phyloP scores from a whole-genome alignment of 441 rosid species.

The Populus hybrid region DNA sequence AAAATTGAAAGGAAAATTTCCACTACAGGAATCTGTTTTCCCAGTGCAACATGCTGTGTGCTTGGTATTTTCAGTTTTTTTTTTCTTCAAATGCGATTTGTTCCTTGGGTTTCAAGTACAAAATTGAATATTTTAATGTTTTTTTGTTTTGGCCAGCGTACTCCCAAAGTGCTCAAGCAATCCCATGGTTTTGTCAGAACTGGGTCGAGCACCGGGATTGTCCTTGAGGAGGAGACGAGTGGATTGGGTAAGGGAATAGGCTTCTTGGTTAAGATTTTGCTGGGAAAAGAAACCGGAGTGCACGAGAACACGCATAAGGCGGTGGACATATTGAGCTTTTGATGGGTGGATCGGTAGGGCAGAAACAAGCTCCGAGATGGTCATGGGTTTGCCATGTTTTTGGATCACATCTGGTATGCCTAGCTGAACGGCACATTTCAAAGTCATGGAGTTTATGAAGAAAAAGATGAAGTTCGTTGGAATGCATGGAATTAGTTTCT shows the following conservation, averaged over 20 bases:
- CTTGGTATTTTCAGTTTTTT: no score
- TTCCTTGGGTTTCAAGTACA: no score
- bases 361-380: no score
- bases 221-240: constrained; percentile 20
- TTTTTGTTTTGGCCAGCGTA: neutral
- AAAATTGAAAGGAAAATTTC: no score
- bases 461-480: no score
- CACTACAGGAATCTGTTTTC: neutral
- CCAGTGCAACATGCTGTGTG: no score
- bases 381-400: neutral
- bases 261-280: constrained; percentile 5
- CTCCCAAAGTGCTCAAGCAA: constrained; percentile 14
- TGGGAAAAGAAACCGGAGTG: constrained; percentile 23
- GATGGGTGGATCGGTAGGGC: no score
- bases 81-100: no score
- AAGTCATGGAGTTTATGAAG: constrained; percentile 15
- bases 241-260: constrained; percentile 17
- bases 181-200: constrained; percentile 4
- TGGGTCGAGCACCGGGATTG: constrained; percentile 15
- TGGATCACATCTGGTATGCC: constrained; percentile 17
- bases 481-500: no score
- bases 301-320: no score
- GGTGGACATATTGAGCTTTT: no score
- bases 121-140: no score
- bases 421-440: constrained; percentile 16